Conservation (phyloP, 2,329 filamentous ascomycete genomes). For the Hypoxylon sp. region DNA sequence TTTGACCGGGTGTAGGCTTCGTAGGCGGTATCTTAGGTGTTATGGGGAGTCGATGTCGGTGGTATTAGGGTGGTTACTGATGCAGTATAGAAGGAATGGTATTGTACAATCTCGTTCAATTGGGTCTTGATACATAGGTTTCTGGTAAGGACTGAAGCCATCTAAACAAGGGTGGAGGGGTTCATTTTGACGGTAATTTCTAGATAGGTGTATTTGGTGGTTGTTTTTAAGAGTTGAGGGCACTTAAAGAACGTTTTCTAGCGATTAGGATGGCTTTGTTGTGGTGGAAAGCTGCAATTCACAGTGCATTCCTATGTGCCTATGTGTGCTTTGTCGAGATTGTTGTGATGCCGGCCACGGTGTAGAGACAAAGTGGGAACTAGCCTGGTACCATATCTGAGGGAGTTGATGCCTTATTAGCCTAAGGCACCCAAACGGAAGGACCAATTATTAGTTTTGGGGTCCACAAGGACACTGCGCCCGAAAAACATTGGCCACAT, state of each 20-base stretch:
- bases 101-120: slow-evolving; percentile 47
- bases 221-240: slow-evolving; percentile 23
- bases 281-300: slow-evolving; percentile 22
- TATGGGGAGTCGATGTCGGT: slow-evolving; percentile 30
- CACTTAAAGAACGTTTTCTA: slow-evolving; percentile 20
- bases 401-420: slow-evolving; percentile 13
- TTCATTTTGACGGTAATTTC: slow-evolving; percentile 48
- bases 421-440: slow-evolving; percentile 34
- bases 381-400: slow-evolving; percentile 38
- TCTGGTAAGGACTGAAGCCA: slow-evolving; percentile 49
- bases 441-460: slow-evolving; percentile 16
- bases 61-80: slow-evolving; percentile 39
- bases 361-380: slow-evolving; percentile 42
- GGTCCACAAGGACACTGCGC: slow-evolving; percentile 39
- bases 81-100: slow-evolving; percentile 44
- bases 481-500: slow-evolving; percentile 33
- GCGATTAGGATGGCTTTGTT: slow-evolving; percentile 18
- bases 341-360: slow-evolving; percentile 11
- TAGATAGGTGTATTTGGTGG: slow-evolving; percentile 34
- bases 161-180: slow-evolving; percentile 51
- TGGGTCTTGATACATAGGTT: slow-evolving; percentile 45
- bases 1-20: slow-evolving; percentile 12
- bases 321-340: slow-evolving; percentile 31
- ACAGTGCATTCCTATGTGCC: slow-evolving; percentile 21
- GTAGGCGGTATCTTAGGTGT: slow-evolving; percentile 31